Evolutionary conservation across 148 eudicot species (phyloP).

Genomic region (Amaranthus cruentus): DNA sequence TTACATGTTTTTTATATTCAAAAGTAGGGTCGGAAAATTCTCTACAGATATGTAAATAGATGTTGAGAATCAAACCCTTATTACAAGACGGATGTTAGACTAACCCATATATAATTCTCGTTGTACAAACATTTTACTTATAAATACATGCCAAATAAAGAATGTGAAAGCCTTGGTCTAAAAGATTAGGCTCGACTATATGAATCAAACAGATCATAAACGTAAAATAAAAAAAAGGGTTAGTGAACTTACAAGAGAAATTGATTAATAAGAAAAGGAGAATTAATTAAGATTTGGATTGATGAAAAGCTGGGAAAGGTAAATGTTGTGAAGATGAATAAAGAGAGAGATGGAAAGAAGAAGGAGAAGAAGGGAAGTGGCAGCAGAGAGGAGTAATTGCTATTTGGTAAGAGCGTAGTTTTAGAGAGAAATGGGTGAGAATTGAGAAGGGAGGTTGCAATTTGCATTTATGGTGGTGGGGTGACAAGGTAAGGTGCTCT

Average conservation of each 20-base stretch:
- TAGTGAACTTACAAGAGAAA: too few relatives aligned
- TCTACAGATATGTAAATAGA: too few relatives aligned
- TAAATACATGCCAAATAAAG: too few relatives aligned
- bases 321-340: neutral
- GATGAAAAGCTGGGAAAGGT: neutral
- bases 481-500: slow-evolving; percentile 19
- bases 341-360: slow-evolving; percentile 12
- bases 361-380: slow-evolving; percentile 27
- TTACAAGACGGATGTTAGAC: too few relatives aligned
- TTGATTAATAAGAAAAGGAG: neutral
- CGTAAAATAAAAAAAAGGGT: neutral
- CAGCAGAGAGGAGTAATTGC: slow-evolving; percentile 42
- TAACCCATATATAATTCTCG: too few relatives aligned
- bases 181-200: neutral
- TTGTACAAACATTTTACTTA: too few relatives aligned
- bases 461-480: slow-evolving; percentile 39
- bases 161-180: too few relatives aligned
- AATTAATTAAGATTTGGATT: neutral
- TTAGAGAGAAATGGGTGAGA: slow-evolving; percentile 14
- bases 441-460: slow-evolving; percentile 26
- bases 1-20: too few relatives aligned
- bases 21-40: too few relatives aligned
- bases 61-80: too few relatives aligned
- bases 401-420: slow-evolving; percentile 34
- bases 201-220: neutral